A percentile compares a stretch with the other conserved stretches of the same genome.
Conservation (phyloP, 768 basidiomycete genomes). For the Tremella fuciformis region DNA sequence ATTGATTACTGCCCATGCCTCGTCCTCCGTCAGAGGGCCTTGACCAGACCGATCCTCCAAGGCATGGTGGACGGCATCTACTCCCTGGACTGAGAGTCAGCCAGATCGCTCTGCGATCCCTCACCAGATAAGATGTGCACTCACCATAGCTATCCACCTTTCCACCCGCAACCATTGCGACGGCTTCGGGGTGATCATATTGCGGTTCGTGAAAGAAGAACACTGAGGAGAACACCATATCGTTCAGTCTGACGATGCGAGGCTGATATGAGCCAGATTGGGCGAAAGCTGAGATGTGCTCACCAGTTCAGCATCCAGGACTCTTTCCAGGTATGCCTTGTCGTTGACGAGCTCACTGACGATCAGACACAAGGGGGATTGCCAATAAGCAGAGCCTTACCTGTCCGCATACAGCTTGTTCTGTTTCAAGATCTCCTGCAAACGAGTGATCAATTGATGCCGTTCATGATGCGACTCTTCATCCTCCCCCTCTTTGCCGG, state of each 20-base stretch:
- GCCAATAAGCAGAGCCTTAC: slow-evolving; percentile 18
- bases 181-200: slow-evolving; percentile 58
- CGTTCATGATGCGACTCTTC: slow-evolving; percentile 42
- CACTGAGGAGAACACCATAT: slow-evolving; percentile 66
- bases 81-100: too few relatives aligned
- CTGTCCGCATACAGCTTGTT: slow-evolving; percentile 37
- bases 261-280: slow-evolving; percentile 20
- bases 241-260: slow-evolving; percentile 55
- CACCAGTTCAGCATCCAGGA: slow-evolving; percentile 58
- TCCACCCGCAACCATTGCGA: slow-evolving; percentile 58
- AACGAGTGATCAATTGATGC: slow-evolving; percentile 59
- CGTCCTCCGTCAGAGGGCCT: slow-evolving; percentile 39
- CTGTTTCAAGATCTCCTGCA: slow-evolving; percentile 42
- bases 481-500: slow-evolving; percentile 20
- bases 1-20: slow-evolving; percentile 54
- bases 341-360: slow-evolving; percentile 34
- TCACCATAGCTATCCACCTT: slow-evolving; percentile 57
- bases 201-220: slow-evolving; percentile 78
- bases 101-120: too few relatives aligned
- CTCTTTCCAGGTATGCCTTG: slow-evolving; percentile 61
- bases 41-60: too few relatives aligned
- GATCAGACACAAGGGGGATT: slow-evolving; percentile 3
- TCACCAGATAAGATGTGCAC: slow-evolving; percentile 33
- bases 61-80: too few relatives aligned
- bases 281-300: slow-evolving; percentile 10